These are phyloP conservation scores for Colletotrichum spinosum DNA, from an alignment of 2,329 filamentous ascomycete species.

Conservation along the genomic window DNA sequence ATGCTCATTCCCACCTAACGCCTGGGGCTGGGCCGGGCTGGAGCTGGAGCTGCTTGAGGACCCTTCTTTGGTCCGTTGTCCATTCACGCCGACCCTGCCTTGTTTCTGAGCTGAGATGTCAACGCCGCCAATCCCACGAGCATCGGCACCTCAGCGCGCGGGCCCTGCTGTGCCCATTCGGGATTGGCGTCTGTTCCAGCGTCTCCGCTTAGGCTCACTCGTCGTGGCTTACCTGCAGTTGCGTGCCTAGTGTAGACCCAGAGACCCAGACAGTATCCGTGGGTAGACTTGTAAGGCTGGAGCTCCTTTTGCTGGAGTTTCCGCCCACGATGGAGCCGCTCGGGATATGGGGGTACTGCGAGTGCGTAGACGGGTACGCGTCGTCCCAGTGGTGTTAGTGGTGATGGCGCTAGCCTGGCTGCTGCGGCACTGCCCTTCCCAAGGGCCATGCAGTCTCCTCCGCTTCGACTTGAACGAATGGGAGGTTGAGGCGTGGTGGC, in stretches of 20 bases:
- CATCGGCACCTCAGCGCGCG: constrained; percentile 30
- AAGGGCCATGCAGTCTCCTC: not conserved
- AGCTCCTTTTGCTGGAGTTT: not conserved
- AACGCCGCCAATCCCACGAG: constrained; percentile 28
- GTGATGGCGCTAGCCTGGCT: not conserved
- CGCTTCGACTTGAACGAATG: constrained; percentile 8
- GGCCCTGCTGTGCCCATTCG: constrained; percentile 8
- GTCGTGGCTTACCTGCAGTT: constrained; percentile 27
- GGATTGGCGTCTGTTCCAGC: constrained; percentile 14
- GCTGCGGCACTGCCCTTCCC: constrained; percentile 19
- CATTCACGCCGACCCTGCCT: constrained; percentile 18
- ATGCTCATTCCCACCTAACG: not conserved
- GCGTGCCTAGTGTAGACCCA: too few species aligned
- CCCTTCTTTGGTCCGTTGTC: constrained; percentile 25
- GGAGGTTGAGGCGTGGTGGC: constrained; percentile 27
- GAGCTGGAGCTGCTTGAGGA: constrained; percentile 8
- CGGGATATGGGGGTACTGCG: constrained; percentile 4
- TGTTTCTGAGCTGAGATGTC: constrained; percentile 32
- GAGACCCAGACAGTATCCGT: constrained; percentile 18
- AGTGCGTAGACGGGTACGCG: constrained; percentile 10
- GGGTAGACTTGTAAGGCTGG: constrained; percentile 20
- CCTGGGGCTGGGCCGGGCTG: constrained; percentile 15
- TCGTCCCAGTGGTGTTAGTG: not conserved
- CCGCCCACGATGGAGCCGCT: not conserved
- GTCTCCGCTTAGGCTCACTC: constrained; percentile 28